Evolutionary conservation across 2,329 filamentous ascomycete species (phyloP), one percentile per base, ranked within the genome.

Genomic region (Biscogniauxia sp.): DNA sequence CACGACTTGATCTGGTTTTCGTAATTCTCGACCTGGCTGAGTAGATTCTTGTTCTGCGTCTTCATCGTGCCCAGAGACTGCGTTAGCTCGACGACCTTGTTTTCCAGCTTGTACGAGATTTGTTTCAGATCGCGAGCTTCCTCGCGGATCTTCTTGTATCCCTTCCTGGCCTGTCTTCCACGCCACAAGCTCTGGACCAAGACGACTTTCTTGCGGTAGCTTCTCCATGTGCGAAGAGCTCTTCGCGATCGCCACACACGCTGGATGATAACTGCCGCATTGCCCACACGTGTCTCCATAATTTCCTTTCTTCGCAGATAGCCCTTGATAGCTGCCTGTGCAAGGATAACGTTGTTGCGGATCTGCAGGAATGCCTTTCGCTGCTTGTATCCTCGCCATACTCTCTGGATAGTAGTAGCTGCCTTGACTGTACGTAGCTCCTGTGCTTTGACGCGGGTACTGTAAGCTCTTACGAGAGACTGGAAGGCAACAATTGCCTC

Each of bases 101-200:
- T 98, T 77, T 99, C 95, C 70, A 99, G 82, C 82, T 97, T 98
- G 83, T 99, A 99, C 2, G 95, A 98, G 69, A 99, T 99, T 78
- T 98, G 94, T 83, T 98, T 98, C 75, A 99, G 86, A 80, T 99
- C 96, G 73, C 95, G 91, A 66, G 95, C 95, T 78, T 99, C 95
- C 77, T 97, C 93, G 68, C 95, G 92, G 63, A 96, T 80, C 69
- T 82, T 87, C 86, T 97, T 98, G 83, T 99, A 99, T 54, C 86
- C 88, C 67, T 84, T 86, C 67, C 95, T 88, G 58, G 95, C 94
- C 65, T 78, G 74, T 76, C 86, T 93, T 74, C 93, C 94, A 75
- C 95, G 89, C 92, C 92, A 98, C 73, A 98, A 77, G 76, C 88
- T 97, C 78, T 99, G 95, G 52, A 97, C 88, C 66, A 97, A 87